phyloP scores from a whole-genome alignment of 352 stramenopile species.

The Phytophthora citricola region DNA sequence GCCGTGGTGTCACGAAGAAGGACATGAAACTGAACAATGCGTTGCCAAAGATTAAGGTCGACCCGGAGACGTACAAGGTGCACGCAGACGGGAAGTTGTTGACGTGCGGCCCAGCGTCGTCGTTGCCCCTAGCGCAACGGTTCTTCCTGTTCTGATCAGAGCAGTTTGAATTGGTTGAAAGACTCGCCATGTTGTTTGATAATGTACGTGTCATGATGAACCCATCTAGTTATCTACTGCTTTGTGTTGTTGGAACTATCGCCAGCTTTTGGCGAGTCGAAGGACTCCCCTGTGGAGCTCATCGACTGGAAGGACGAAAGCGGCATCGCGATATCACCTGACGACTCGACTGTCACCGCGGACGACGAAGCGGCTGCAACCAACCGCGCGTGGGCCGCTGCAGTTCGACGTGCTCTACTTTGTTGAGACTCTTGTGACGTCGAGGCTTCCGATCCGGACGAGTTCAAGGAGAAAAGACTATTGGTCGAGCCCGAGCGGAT shows the following conservation, averaged over 20 bases:
- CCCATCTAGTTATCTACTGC: slow-evolving; percentile 28
- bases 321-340: slow-evolving; percentile 29
- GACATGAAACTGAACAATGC: slow-evolving; percentile 97
- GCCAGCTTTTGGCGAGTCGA: slow-evolving; percentile 32
- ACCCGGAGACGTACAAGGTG: slow-evolving; percentile 97
- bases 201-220: slow-evolving; percentile 29
- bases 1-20: slow-evolving; percentile 91
- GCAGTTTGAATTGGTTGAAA: slow-evolving; percentile 3
- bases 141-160: slow-evolving; percentile 94
- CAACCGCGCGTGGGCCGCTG: slow-evolving; percentile 31
- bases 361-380: slow-evolving; percentile 36
- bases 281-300: slow-evolving; percentile 27
- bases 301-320: slow-evolving; percentile 38
- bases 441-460: slow-evolving; percentile 28
- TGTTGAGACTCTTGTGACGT: slow-evolving; percentile 24
- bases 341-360: slow-evolving; percentile 30
- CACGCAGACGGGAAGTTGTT: slow-evolving; percentile 90
- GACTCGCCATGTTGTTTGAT: slow-evolving; percentile 11
- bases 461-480: slow-evolving; percentile 45
- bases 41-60: slow-evolving; percentile 94
- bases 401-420: slow-evolving; percentile 9
- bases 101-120: slow-evolving; percentile 83
- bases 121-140: slow-evolving; percentile 91
- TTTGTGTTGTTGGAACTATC: slow-evolving; percentile 24
- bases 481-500: slow-evolving; percentile 32